Conservation (phyloP, 1,284 basidiomycete genomes). For the Tylopilus sp. region DNA sequence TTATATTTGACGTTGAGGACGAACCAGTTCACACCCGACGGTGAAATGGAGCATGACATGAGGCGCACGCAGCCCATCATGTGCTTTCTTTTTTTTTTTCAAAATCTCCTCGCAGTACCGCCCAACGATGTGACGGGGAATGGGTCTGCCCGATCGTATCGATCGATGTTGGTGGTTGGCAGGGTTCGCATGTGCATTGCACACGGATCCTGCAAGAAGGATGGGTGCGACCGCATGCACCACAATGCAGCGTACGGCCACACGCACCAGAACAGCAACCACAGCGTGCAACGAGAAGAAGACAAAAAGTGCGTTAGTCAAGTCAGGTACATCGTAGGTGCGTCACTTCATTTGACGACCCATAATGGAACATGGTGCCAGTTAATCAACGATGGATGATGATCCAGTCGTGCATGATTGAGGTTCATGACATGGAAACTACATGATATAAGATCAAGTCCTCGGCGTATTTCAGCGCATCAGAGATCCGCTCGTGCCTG, state of each 20-base stretch:
- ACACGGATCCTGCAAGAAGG: not conserved
- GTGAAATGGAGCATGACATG: conserved; percentile 2
- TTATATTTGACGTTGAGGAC: not conserved
- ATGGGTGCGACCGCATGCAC: not conserved
- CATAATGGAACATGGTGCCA: not conserved
- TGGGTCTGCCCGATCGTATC: not conserved
- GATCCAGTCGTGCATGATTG: too few relatives aligned
- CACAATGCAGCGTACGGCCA: not conserved
- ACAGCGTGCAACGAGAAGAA: not conserved
- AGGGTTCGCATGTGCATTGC: not conserved
- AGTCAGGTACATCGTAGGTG: not conserved
- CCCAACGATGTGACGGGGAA: not conserved
- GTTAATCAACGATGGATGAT: not conserved
- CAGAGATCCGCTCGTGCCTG: not conserved
- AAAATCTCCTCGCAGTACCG: conserved; percentile 8
- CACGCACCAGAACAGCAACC: not conserved
- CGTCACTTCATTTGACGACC: not conserved
- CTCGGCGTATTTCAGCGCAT: conserved; percentile 13
- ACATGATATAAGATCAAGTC: conserved; percentile 3
- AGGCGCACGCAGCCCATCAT: conserved; percentile 1
- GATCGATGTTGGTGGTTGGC: conserved; percentile 1
- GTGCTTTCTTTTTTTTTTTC: not conserved
- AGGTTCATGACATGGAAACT: too few relatives aligned
- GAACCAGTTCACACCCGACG: conserved; percentile 3
- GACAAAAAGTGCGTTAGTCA: not conserved